Percentiles rank a stretch among this genome's conserved stretches.
These are phyloP conservation scores for Parmelia sp. DNA, from an alignment of 495 filamentous ascomycete genomes.

Conservation along the genomic window DNA sequence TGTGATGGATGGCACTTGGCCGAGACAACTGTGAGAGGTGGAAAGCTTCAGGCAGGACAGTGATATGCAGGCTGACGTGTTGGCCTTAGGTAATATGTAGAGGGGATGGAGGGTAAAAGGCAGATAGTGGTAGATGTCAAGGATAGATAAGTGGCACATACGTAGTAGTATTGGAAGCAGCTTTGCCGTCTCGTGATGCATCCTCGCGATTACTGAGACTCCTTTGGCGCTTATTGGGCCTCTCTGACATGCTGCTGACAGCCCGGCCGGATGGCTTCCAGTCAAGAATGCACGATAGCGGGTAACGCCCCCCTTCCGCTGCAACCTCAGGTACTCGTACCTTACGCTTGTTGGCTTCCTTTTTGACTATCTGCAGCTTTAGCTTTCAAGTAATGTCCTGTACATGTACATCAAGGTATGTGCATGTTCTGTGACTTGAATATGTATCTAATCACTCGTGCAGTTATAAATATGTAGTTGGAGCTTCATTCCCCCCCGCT, in stretches of 20 bases:
- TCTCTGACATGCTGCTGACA: conserved; percentile 24
- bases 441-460: not conserved
- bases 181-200: conserved; percentile 8
- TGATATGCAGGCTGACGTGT: not conserved
- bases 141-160: not conserved
- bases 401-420: not conserved
- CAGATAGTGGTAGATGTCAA: not conserved
- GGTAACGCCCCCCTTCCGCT: conserved; percentile 15
- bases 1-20: not conserved
- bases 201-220: conserved; percentile 31
- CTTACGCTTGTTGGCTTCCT: not conserved
- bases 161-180: not conserved
- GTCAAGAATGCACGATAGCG: conserved; percentile 19
- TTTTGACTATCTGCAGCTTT: not conserved
- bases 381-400: not conserved
- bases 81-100: not conserved
- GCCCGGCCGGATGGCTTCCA: conserved; percentile 12
- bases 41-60: not conserved
- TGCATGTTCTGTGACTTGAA: too few species aligned
- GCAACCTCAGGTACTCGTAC: conserved; percentile 2
- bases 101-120: too few species aligned
- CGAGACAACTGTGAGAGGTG: not conserved
- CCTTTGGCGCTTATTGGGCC: conserved; percentile 40
- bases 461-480: not conserved
- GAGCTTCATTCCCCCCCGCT: not conserved